phyloP scores from a whole-genome alignment of 139 green algal species.

The Gonium pectorale region DNA sequence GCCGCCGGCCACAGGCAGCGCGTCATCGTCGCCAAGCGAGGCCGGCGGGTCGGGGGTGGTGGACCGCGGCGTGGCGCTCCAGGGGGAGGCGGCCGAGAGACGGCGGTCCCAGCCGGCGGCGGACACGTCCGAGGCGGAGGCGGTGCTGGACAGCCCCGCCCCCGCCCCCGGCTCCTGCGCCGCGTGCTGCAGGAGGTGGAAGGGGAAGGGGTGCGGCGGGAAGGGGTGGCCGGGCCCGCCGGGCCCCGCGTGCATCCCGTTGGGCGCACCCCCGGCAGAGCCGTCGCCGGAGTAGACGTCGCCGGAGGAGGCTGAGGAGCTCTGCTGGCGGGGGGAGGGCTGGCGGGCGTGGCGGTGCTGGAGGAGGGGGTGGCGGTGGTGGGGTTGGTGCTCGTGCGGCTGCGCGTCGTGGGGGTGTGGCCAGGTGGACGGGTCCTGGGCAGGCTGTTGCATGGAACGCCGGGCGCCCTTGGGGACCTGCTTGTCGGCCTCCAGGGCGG shows the following conservation, averaged over 20 bases:
- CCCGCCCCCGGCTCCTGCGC: not conserved
- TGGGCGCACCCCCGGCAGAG: no score
- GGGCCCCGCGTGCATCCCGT: no score
- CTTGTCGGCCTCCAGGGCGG: slow-evolving; percentile 3
- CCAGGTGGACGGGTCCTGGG: no score
- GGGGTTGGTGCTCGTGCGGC: not conserved
- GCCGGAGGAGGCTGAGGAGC: no score
- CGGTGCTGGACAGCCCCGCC: slow-evolving; percentile 1
- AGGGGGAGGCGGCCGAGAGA: slow-evolving; percentile 14
- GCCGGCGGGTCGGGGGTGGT: not conserved
- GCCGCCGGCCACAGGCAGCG: no score
- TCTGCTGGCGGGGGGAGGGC: no score
- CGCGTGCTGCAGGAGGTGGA: slow-evolving; percentile 20
- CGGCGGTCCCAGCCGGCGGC: slow-evolving; percentile 14
- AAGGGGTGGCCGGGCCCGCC: no score
- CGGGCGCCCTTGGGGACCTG: not conserved
- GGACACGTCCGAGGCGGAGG: slow-evolving; percentile 15
- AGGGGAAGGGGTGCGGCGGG: slow-evolving; percentile 12
- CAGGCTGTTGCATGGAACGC: no score
- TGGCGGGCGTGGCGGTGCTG: not conserved
- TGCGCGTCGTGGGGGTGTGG: not conserved
- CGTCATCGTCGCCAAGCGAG: no score
- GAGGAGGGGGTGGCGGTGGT: not conserved
- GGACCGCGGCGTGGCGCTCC: slow-evolving; percentile 30
- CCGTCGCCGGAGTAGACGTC: no score